A percentile compares a stretch with the other conserved stretches of the same genome.
phyloP scores from a whole-genome alignment of 2,329 filamentous ascomycete species.

The Nigrospora osmanthi region DNA sequence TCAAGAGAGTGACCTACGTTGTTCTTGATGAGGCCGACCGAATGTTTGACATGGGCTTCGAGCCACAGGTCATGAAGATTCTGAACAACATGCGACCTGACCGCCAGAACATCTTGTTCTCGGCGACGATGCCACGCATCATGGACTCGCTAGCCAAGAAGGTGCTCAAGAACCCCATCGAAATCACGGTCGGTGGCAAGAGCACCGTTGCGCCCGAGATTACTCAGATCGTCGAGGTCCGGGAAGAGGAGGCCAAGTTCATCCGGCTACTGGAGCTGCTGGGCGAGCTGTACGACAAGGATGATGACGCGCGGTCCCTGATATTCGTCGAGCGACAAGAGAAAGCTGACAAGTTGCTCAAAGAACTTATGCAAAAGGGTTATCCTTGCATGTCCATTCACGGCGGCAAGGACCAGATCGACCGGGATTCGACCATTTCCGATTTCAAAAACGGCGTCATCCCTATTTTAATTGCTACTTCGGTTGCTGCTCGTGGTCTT shows the following conservation, averaged over 20 bases:
- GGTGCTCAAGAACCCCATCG: constrained; percentile 74
- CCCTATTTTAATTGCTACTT: constrained; percentile 88
- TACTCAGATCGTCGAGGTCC: constrained; percentile 84
- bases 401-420: constrained; percentile 87
- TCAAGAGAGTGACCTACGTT: constrained; percentile 83
- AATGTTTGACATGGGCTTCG: constrained; percentile 99
- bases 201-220: constrained; percentile 88
- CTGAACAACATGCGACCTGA: constrained; percentile 86
- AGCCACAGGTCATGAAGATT: constrained; percentile 96
- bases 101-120: constrained; percentile 90
- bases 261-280: constrained; percentile 76
- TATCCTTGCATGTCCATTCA: constrained; percentile 93
- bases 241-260: constrained; percentile 78
- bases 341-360: constrained; percentile 72
- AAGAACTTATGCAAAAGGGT: constrained; percentile 72
- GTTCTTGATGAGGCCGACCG: constrained; percentile 96
- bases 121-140: constrained; percentile 93
- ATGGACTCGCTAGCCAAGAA: constrained; percentile 90
- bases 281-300: constrained; percentile 75
- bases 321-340: constrained; percentile 93
- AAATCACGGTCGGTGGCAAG: constrained; percentile 85
- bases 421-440: constrained; percentile 83
- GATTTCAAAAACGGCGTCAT: constrained; percentile 91
- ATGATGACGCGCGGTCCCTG: constrained; percentile 83
- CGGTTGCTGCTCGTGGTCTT: constrained; percentile 86